These are phyloP conservation scores for Pisolithus orientalis DNA, from an alignment of 768 basidiomycete genomes.

Conservation along the genomic window DNA sequence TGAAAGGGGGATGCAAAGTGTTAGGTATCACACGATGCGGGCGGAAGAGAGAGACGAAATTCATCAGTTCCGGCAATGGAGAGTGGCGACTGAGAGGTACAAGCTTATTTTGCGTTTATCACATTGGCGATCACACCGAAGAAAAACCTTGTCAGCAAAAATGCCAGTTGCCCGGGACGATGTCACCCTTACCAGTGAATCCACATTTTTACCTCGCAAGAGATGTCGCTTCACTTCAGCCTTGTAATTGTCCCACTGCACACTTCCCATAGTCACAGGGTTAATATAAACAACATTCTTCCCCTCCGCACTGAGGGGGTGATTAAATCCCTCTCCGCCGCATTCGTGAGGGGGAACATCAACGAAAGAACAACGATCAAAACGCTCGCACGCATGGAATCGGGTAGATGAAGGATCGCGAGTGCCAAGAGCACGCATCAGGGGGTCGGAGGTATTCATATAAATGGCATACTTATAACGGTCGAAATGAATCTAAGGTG, in stretches of 20 bases:
- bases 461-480: conserved; percentile 79
- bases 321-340: conserved; percentile 1
- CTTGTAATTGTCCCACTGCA: conserved; percentile 47
- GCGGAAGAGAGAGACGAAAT: conserved; percentile 75
- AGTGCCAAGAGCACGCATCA: conserved; percentile 55
- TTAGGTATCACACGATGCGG: conserved; percentile 78
- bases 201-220: conserved; percentile 40
- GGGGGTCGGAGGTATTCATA: conserved; percentile 49
- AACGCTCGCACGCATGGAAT: conserved; percentile 93
- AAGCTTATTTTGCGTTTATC: conserved; percentile 39
- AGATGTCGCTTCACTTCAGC: conserved; percentile 37
- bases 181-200: conserved; percentile 49
- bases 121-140: background rate
- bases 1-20: conserved; percentile 48
- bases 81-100: conserved; percentile 86
- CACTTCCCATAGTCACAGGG: conserved; percentile 65
- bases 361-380: conserved; percentile 63
- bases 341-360: conserved; percentile 30
- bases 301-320: conserved; percentile 36
- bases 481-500: conserved; percentile 76
- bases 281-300: conserved; percentile 78
- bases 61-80: conserved; percentile 75
- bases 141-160: background rate
- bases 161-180: background rate
- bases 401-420: conserved; percentile 57